Conservation (phyloP, 2,329 filamentous ascomycete species). For the Coniochaeta sp. region DNA sequence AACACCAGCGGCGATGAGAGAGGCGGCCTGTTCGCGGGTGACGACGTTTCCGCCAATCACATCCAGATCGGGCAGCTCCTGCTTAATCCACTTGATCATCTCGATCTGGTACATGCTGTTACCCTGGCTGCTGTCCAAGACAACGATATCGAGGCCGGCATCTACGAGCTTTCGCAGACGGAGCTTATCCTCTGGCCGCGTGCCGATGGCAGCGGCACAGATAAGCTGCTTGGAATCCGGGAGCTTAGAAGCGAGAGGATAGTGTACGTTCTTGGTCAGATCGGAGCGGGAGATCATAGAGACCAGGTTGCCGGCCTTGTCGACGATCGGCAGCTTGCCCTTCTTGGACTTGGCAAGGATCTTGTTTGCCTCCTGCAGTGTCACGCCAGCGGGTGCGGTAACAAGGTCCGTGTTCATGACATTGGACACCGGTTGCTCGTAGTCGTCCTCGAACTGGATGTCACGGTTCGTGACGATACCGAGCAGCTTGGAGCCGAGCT, state of each 20-base stretch:
- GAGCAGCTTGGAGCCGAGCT: conserved; percentile 88
- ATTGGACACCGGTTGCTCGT: conserved; percentile 64
- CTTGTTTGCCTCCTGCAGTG: conserved; percentile 80
- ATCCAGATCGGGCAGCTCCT: conserved; percentile 75
- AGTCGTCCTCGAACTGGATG: conserved; percentile 87
- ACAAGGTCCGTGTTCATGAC: conserved; percentile 96
- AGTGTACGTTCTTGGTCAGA: conserved; percentile 97
- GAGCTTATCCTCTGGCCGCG: conserved; percentile 83
- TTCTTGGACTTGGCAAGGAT: conserved; percentile 96
- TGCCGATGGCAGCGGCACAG: conserved; percentile 90
- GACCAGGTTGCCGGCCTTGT: conserved; percentile 74
- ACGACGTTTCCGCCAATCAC: conserved; percentile 99
- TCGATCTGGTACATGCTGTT: conserved; percentile 99
- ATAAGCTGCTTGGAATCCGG: conserved; percentile 97
- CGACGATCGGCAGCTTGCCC: conserved; percentile 92
- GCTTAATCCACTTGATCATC: conserved; percentile 96
- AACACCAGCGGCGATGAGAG: conserved; percentile 85
- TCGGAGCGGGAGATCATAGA: conserved; percentile 93
- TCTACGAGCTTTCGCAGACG: conserved; percentile 84
- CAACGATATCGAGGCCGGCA: conserved; percentile 88
- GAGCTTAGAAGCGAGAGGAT: conserved; percentile 91
- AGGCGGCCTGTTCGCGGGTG: conserved; percentile 90
- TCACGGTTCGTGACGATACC: conserved; percentile 98
- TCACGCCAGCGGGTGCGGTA: conserved; percentile 78
- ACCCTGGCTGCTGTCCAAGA: conserved; percentile 94